Evolutionary conservation across 179 eudicot species (phyloP).

Genomic region (Drosera spatulata): DNA sequence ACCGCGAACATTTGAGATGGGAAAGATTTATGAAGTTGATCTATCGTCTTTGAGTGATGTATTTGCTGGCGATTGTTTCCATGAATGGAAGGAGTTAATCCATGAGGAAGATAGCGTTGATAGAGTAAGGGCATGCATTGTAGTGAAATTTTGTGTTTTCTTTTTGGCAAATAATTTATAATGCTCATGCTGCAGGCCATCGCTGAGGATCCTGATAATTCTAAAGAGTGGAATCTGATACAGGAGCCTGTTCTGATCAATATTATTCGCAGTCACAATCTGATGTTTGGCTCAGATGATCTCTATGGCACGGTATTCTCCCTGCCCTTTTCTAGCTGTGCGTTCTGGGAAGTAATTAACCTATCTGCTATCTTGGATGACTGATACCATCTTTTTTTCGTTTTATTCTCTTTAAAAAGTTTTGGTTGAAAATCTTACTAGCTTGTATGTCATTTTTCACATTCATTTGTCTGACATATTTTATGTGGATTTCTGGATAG

Average conservation of each 20-base stretch:
- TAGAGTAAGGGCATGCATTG: slow-evolving; percentile 21
- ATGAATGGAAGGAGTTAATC: slow-evolving; percentile 78
- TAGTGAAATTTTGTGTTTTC: no score
- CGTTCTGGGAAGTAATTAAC: background rate
- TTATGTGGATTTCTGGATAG: no score
- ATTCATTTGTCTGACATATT: no score
- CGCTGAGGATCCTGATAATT: slow-evolving; percentile 30
- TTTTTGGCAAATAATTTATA: no score
- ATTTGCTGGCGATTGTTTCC: slow-evolving; percentile 41
- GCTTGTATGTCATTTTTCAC: no score
- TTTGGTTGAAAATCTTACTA: no score
- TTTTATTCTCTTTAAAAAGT: background rate
- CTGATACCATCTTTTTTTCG: background rate
- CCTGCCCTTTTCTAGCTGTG: background rate
- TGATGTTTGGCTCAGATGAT: slow-evolving; percentile 71
- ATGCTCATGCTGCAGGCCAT: slow-evolving; percentile 16
- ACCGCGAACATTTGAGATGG: slow-evolving; percentile 72
- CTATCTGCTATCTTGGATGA: background rate
- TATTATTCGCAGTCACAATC: slow-evolving; percentile 52
- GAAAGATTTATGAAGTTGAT: slow-evolving; percentile 61
- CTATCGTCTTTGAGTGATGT: slow-evolving; percentile 42
- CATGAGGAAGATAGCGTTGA: slow-evolving; percentile 33
- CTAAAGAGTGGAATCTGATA: slow-evolving; percentile 49
- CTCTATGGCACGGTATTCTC: slow-evolving; percentile 46
- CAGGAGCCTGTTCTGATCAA: slow-evolving; percentile 47